Conservation (phyloP, 305 asterid species). For the Fraxinus sp. region DNA sequence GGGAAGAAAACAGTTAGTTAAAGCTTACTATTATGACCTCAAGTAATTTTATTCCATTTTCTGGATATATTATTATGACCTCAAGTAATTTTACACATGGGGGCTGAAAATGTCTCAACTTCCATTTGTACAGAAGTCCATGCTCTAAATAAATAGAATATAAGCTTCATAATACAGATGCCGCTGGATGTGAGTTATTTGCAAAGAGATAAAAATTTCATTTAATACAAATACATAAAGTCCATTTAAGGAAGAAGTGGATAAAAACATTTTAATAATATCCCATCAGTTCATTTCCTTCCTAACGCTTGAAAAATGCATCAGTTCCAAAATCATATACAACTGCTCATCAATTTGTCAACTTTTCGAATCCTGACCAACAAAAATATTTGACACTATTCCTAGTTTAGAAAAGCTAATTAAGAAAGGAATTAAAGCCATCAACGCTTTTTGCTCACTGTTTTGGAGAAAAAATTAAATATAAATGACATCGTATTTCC, state of each 20-base stretch:
- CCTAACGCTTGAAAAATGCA: neutral
- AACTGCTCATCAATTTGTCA: neutral
- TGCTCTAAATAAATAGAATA: neutral
- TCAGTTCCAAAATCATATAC: neutral
- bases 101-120: neutral
- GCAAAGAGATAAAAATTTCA: neutral
- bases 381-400: neutral
- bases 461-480: neutral
- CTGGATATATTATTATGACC: neutral
- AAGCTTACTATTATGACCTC: neutral
- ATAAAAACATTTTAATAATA: neutral
- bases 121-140: neutral
- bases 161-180: neutral
- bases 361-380: neutral
- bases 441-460: neutral
- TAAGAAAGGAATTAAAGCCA: neutral
- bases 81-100: neutral
- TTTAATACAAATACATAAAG: neutral
- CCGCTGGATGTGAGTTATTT: neutral
- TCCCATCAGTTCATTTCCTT: neutral
- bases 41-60: neutral
- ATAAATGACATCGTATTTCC: neutral
- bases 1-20: slow-evolving; percentile 1
- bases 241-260: neutral
- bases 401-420: neutral